Percentiles rank a stretch among this genome's conserved stretches.
These are phyloP conservation scores for Jaltomata sinuosa DNA, from an alignment of 257 asterid genomes.

Conservation along the genomic window DNA sequence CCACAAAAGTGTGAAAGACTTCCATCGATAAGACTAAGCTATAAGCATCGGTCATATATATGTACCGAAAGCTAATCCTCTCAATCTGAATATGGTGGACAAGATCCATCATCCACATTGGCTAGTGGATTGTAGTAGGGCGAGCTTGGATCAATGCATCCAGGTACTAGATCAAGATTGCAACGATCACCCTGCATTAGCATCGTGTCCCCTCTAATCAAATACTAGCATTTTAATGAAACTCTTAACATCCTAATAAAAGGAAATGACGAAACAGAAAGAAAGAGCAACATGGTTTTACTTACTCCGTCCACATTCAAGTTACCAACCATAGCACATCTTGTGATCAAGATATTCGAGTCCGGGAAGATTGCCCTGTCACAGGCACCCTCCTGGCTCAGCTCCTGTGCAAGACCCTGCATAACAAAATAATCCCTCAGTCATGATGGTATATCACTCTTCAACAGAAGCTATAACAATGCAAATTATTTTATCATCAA, in stretches of 20 bases:
- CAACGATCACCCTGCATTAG: constrained; percentile 78
- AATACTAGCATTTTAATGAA: not conserved
- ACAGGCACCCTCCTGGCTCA: constrained; percentile 82
- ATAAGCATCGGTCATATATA: not conserved
- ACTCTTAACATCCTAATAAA: not conserved
- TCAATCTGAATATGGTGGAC: constrained; percentile 62
- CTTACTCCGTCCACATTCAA: constrained; percentile 66
- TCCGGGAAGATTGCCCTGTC: constrained; percentile 78
- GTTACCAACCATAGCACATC: constrained; percentile 75
- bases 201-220: not conserved
- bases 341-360: constrained; percentile 33
- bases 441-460: not conserved
- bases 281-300: not conserved
- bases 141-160: constrained; percentile 77
- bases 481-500: not conserved
- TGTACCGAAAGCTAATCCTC: constrained; percentile 30
- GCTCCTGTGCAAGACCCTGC: constrained; percentile 71
- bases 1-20: not conserved
- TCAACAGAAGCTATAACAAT: not conserved
- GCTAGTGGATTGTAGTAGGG: constrained; percentile 57
- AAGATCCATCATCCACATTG: constrained; percentile 80
- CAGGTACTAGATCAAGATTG: constrained; percentile 57
- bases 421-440: not conserved
- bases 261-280: not conserved
- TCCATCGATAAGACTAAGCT: not conserved